phyloP scores from a whole-genome alignment of 1,284 basidiomycete genomes.

The Pseudozyma flocculosa region DNA sequence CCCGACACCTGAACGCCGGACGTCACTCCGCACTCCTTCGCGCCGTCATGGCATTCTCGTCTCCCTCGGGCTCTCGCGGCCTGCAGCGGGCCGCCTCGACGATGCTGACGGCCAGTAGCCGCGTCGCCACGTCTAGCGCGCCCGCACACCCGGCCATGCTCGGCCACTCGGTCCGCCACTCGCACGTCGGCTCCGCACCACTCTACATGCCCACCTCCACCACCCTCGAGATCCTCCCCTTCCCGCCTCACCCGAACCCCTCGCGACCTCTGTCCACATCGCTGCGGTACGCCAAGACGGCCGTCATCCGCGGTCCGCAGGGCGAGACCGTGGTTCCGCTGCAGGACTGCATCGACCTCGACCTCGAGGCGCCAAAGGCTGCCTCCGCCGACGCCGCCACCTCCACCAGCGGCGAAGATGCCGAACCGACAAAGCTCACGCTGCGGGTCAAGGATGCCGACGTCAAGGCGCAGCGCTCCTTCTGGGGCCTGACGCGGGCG shows the following conservation, averaged over 20 bases:
- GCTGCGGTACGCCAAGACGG: conserved; percentile 38
- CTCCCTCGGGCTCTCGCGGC: too few relatives aligned
- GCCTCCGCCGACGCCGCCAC: not conserved
- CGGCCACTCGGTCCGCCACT: conserved; percentile 16
- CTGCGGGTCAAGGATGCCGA: conserved; percentile 72
- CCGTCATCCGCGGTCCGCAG: conserved; percentile 48
- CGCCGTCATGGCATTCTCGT: not conserved
- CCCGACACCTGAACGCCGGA: too few relatives aligned
- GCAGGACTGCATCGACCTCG: conserved; percentile 37
- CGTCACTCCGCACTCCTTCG: too few relatives aligned
- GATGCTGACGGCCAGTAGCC: not conserved
- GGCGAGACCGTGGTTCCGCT: conserved; percentile 48
- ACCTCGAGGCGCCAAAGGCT: conserved; percentile 4
- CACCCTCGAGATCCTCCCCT: conserved; percentile 37
- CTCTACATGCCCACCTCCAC: conserved; percentile 40
- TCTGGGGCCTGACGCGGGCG: conserved; percentile 91
- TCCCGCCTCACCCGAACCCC: conserved; percentile 51
- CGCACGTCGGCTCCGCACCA: conserved; percentile 49
- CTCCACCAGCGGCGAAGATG: not conserved
- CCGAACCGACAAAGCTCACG: conserved; percentile 11
- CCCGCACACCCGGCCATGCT: not conserved
- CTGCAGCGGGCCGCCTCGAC: not conserved
- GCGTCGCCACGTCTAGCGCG: too few relatives aligned
- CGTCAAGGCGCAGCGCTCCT: conserved; percentile 74
- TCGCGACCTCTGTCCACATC: conserved; percentile 36